A percentile compares a stretch with the other conserved stretches of the same genome.
phyloP scores from a whole-genome alignment of 148 eudicot species.

The Rhododendron griersonianum region DNA sequence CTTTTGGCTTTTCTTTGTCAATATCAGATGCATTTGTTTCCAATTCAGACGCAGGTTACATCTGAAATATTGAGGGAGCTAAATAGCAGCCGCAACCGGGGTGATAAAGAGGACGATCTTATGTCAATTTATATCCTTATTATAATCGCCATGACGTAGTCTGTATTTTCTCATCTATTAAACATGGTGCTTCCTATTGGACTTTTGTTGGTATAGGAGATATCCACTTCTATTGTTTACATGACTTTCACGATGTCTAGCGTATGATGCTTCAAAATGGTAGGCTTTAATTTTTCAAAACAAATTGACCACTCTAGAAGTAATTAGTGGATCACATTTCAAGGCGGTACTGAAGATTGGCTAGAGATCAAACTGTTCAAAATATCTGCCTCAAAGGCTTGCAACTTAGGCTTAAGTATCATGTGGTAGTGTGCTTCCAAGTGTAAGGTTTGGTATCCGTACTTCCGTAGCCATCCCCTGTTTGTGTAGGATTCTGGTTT shows the following conservation, averaged over 20 bases:
- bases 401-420: not conserved
- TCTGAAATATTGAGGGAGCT: slow-evolving; percentile 79
- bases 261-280: not conserved
- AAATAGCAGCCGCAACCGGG: slow-evolving; percentile 70
- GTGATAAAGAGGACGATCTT: slow-evolving; percentile 64
- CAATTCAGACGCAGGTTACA: slow-evolving; percentile 56
- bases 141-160: not conserved
- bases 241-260: not conserved
- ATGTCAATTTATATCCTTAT: slow-evolving; percentile 81
- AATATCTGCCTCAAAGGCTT: not conserved
- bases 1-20: not conserved
- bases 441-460: not conserved
- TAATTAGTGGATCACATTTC: not conserved
- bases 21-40: not conserved
- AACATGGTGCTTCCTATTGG: not conserved
- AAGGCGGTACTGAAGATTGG: not conserved
- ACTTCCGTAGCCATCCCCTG: not conserved
- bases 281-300: not conserved
- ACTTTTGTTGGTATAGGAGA: not conserved
- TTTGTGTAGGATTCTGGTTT: not conserved
- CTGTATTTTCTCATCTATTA: not conserved
- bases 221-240: slow-evolving; percentile 1
- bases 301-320: not conserved
- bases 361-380: not conserved
- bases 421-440: not conserved